Evolutionary conservation across 2,329 filamentous ascomycete species (phyloP).

Genomic region (Trichoderma atroviride): DNA sequence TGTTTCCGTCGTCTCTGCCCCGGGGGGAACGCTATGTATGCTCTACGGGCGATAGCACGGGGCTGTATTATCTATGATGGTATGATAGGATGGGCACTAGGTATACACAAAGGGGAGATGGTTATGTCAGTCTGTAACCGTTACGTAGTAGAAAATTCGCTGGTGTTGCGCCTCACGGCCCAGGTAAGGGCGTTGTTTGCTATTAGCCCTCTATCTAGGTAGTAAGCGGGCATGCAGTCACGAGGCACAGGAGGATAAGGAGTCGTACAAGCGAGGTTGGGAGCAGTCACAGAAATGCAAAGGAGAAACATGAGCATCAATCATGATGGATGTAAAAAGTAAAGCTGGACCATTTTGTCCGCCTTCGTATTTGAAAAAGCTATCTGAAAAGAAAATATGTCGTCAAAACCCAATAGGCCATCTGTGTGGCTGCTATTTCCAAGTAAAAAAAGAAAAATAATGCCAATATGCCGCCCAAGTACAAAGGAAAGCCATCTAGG

Average conservation of each 20-base stretch:
- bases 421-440: constrained; percentile 14
- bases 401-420: constrained; percentile 24
- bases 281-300: neutral
- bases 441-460: constrained; percentile 24
- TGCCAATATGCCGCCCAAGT: constrained; percentile 22
- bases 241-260: neutral
- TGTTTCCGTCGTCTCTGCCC: neutral
- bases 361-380: constrained; percentile 16
- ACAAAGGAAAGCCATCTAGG: constrained; percentile 25
- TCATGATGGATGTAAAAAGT: constrained; percentile 8
- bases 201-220: neutral
- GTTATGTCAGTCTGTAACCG: neutral
- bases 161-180: neutral
- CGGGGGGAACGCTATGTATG: neutral
- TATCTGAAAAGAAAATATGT: constrained; percentile 20
- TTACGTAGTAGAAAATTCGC: neutral
- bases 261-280: neutral
- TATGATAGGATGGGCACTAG: neutral
- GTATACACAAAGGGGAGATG: neutral
- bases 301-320: neutral
- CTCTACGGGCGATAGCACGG: neutral
- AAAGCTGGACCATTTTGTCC: constrained; percentile 18
- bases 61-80: neutral
- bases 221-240: neutral
- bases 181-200: neutral